Conservation (phyloP, 345 rosid genomes). For the Hibiscus mutabilis region DNA sequence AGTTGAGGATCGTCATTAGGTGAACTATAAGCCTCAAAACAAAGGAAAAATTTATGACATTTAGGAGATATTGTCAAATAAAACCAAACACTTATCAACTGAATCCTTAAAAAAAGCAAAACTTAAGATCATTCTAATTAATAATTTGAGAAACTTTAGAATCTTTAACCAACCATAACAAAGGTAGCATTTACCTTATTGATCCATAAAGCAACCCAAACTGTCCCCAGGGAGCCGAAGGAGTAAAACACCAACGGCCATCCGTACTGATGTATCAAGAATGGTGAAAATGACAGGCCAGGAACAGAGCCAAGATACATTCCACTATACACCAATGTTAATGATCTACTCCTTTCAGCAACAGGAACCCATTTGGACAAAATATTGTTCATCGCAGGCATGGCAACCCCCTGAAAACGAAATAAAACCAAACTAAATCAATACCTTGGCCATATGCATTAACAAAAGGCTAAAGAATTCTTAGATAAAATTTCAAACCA, state of each 20-base stretch:
- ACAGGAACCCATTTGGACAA: conserved; percentile 90
- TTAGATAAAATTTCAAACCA: background rate
- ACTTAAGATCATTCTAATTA: background rate
- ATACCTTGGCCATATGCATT: background rate
- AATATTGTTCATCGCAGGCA: conserved; percentile 98
- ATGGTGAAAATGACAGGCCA: conserved; percentile 86
- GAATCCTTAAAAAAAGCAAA: background rate
- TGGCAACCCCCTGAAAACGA: conserved; percentile 75
- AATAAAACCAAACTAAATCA: background rate
- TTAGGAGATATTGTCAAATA: background rate
- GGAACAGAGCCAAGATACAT: conserved; percentile 92
- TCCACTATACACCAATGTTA: conserved; percentile 87
- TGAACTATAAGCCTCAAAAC: conserved; percentile 71
- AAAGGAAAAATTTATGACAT: background rate
- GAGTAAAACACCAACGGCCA: conserved; percentile 97
- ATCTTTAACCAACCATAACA: too few species aligned
- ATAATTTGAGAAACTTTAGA: too few species aligned
- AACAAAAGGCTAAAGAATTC: background rate
- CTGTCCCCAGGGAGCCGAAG: conserved; percentile 85
- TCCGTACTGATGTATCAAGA: conserved; percentile 76
- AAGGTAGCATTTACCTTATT: too few species aligned
- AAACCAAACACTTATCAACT: background rate
- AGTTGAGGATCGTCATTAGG: conserved; percentile 69
- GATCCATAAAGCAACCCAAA: conserved; percentile 75
- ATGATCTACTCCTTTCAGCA: conserved; percentile 85